A percentile compares a stretch with the other conserved stretches of the same genome.
These are phyloP conservation scores for Hymenoscyphus fraxineus DNA, from an alignment of 2,329 filamentous ascomycete species.

Conservation along the genomic window DNA sequence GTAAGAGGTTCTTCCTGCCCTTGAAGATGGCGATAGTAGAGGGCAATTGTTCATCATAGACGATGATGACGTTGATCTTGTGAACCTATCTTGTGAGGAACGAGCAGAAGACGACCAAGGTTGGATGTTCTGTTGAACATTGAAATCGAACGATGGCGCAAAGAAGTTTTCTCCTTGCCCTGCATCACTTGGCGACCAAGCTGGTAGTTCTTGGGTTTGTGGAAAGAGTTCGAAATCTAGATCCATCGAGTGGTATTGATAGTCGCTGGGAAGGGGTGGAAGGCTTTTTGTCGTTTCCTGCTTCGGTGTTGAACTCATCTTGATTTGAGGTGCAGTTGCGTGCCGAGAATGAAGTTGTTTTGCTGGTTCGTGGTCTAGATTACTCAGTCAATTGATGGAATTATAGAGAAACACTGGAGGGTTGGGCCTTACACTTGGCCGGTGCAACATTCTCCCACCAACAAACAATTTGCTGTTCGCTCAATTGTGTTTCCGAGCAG, in stretches of 20 bases:
- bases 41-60: slow-evolving; percentile 15
- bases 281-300: neutral
- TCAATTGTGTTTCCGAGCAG: neutral
- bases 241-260: slow-evolving; percentile 5
- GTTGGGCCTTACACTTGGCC: neutral
- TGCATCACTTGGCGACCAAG: neutral
- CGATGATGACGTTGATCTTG: slow-evolving; percentile 5
- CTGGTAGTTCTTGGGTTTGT: neutral
- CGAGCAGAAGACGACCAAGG: slow-evolving; percentile 5
- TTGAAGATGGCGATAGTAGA: slow-evolving; percentile 9
- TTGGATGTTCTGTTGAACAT: neutral
- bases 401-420: neutral
- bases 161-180: slow-evolving; percentile 1
- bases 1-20: slow-evolving; percentile 16
- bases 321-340: neutral
- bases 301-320: neutral
- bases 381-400: neutral
- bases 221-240: slow-evolving; percentile 4
- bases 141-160: neutral
- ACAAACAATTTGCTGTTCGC: neutral
- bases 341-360: neutral
- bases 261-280: neutral
- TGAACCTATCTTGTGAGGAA: slow-evolving; percentile 1
- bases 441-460: slow-evolving; percentile 3
- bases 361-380: neutral